These are phyloP conservation scores for Podaxis rugospora DNA, from an alignment of 768 basidiomycete species.

Conservation along the genomic window DNA sequence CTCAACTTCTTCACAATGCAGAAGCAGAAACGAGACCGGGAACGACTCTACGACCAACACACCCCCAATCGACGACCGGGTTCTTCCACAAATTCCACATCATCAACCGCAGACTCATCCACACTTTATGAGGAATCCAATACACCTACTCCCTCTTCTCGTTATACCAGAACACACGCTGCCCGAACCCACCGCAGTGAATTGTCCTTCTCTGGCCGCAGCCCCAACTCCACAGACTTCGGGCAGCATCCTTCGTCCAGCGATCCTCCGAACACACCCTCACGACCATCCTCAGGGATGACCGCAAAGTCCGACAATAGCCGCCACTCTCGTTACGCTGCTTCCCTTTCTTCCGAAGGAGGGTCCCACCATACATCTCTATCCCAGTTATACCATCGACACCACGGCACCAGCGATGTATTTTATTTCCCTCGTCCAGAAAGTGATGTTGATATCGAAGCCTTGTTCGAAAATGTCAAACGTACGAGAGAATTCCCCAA, in stretches of 20 bases:
- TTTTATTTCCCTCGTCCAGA: conserved; percentile 79
- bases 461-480: conserved; percentile 73
- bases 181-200: conserved; percentile 50
- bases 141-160: conserved; percentile 24
- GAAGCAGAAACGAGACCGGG: conserved; percentile 49
- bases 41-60: conserved; percentile 42
- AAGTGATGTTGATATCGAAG: conserved; percentile 73
- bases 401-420: conserved; percentile 36
- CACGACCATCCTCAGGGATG: conserved; percentile 46
- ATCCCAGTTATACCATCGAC: conserved; percentile 51
- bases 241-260: conserved; percentile 32
- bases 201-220: conserved; percentile 42
- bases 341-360: conserved; percentile 47
- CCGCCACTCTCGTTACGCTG: conserved; percentile 58
- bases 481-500: conserved; percentile 61
- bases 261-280: conserved; percentile 29
- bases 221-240: conserved; percentile 51
- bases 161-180: conserved; percentile 27
- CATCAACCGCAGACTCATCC: conserved; percentile 50
- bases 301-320: conserved; percentile 56
- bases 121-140: conserved; percentile 52
- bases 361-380: conserved; percentile 40
- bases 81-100: conserved; percentile 47
- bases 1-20: conserved; percentile 58
- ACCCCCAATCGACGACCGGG: conserved; percentile 33